These are phyloP conservation scores for Ophiocordyceps polyrhachis-furcata DNA, from an alignment of 2,329 filamentous ascomycete species.

Conservation along the genomic window DNA sequence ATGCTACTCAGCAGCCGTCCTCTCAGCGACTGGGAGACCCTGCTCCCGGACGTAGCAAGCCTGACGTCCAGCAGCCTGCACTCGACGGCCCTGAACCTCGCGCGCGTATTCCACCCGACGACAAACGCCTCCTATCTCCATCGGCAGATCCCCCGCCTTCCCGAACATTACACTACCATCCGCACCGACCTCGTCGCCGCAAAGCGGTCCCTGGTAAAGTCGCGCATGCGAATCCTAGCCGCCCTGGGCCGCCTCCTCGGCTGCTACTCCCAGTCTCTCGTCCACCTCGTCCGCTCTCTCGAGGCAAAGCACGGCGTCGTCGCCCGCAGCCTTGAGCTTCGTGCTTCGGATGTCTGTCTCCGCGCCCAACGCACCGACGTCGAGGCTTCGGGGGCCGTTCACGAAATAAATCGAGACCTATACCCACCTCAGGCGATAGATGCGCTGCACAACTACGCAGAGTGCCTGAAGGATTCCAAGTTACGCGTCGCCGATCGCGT, in stretches of 20 bases:
- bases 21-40: slow-evolving; percentile 24
- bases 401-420: slow-evolving; percentile 17
- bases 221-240: slow-evolving; percentile 20
- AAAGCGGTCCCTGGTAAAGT: slow-evolving; percentile 14
- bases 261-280: slow-evolving; percentile 19
- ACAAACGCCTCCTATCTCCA: slow-evolving; percentile 40
- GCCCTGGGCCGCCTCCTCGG: slow-evolving; percentile 20
- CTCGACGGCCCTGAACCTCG: slow-evolving; percentile 26
- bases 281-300: slow-evolving; percentile 27
- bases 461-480: slow-evolving; percentile 29
- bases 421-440: slow-evolving; percentile 24
- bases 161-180: slow-evolving; percentile 19
- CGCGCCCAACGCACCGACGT: slow-evolving; percentile 22
- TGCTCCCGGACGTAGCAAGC: slow-evolving; percentile 27
- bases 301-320: slow-evolving; percentile 36
- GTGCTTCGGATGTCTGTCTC: slow-evolving; percentile 24
- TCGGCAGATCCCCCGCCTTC: slow-evolving; percentile 32
- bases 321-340: slow-evolving; percentile 31
- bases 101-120: slow-evolving; percentile 27
- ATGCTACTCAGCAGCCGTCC: slow-evolving; percentile 31
- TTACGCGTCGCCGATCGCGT: slow-evolving; percentile 25
- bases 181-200: slow-evolving; percentile 12
- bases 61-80: slow-evolving; percentile 32
- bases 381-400: slow-evolving; percentile 17
- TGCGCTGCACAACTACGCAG: slow-evolving; percentile 27